Conservation (phyloP, 2,329 filamentous ascomycete genomes). For the Cryphonectria nitschkei region DNA sequence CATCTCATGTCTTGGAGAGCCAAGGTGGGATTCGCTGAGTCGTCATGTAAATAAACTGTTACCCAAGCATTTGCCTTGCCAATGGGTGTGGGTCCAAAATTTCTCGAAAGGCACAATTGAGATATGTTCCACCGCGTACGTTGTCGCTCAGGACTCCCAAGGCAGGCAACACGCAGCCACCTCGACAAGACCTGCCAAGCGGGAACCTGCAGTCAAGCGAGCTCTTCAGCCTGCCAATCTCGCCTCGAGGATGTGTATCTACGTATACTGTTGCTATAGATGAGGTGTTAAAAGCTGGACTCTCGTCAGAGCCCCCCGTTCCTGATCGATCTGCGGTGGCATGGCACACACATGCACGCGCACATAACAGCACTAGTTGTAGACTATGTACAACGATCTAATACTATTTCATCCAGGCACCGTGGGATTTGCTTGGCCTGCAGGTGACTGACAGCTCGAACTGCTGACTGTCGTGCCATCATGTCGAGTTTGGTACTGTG, state of each 20-base stretch:
- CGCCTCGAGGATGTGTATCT: background rate
- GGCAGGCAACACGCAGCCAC: background rate
- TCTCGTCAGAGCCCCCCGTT: background rate
- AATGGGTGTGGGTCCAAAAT: background rate
- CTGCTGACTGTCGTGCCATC: background rate
- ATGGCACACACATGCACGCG: background rate
- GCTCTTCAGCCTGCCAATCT: background rate
- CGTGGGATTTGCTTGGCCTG: background rate
- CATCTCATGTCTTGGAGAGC: background rate
- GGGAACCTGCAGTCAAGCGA: background rate
- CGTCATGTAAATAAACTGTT: no score
- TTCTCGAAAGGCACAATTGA: background rate
- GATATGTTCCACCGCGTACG: background rate
- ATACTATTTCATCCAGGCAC: background rate
- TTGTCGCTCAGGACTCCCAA: background rate
- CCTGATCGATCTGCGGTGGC: background rate
- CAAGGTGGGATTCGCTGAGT: background rate
- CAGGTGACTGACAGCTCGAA: background rate
- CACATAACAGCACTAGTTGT: background rate
- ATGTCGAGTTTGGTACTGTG: background rate
- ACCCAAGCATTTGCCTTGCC: no score
- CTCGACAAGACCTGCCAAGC: background rate
- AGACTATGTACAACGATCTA: background rate
- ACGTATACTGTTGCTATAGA: background rate
- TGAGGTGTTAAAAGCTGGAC: background rate